These are phyloP conservation scores for Planoprotostelium fungivorum DNA, from an alignment of 78 protist genomes.

Conservation along the genomic window DNA sequence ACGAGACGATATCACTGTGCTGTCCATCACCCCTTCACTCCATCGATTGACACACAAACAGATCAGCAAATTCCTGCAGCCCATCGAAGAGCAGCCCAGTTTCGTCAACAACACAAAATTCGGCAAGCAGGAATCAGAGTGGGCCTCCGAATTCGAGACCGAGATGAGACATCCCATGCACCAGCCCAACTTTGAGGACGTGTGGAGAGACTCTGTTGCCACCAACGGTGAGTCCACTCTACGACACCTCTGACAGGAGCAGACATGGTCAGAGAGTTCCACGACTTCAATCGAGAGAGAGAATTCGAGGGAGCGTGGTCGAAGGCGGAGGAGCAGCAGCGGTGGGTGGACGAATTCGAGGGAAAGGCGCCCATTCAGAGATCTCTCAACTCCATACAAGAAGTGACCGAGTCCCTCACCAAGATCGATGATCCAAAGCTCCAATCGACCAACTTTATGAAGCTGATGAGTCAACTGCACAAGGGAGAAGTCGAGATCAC, in stretches of 20 bases:
- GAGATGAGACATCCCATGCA: too few species aligned
- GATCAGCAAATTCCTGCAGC: too few species aligned
- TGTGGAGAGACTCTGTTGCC: neutral
- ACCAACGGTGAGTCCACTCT: neutral
- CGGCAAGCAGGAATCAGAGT: too few species aligned
- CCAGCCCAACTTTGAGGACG: neutral
- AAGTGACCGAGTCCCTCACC: slow-evolving; percentile 37
- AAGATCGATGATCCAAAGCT: slow-evolving; percentile 54
- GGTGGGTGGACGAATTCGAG: neutral
- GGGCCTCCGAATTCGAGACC: too few species aligned
- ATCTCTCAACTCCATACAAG: slow-evolving; percentile 7
- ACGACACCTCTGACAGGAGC: slow-evolving; percentile 24
- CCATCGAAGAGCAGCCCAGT: too few species aligned
- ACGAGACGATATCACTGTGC: neutral
- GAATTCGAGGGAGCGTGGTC: slow-evolving; percentile 4
- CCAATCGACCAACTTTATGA: slow-evolving; percentile 39
- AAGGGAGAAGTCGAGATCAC: slow-evolving; percentile 37
- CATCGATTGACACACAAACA: slow-evolving; percentile 24
- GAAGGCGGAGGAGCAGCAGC: slow-evolving; percentile 44
- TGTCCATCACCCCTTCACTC: slow-evolving; percentile 21
- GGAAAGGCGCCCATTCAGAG: neutral
- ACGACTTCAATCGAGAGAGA: neutral
- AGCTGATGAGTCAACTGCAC: slow-evolving; percentile 38
- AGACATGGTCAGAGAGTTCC: slow-evolving; percentile 2
- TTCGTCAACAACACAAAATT: too few species aligned